phyloP scores from a whole-genome alignment of 768 basidiomycete species.

The Infundibulicybe gibba region DNA sequence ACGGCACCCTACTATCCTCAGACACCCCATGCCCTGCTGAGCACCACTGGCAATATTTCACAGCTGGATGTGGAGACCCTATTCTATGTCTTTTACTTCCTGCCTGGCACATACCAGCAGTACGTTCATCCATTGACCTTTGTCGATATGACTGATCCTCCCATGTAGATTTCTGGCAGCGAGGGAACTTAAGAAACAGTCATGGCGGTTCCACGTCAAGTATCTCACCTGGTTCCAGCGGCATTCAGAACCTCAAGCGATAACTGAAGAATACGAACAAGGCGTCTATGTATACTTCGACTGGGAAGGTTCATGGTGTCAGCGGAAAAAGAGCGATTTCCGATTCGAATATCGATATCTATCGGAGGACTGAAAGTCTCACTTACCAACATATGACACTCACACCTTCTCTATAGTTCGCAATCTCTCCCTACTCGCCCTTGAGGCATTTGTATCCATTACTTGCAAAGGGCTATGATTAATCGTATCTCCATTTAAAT shows the following conservation, averaged over 20 bases:
- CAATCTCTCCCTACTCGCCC: constrained; percentile 4
- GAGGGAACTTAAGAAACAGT: constrained; percentile 94
- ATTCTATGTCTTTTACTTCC: constrained; percentile 98
- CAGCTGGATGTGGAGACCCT: constrained; percentile 96
- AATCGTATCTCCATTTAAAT: constrained; percentile 14
- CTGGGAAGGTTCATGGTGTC: constrained; percentile 99
- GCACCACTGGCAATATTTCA: constrained; percentile 80
- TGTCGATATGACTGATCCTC: constrained; percentile 4
- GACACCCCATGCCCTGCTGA: constrained; percentile 73
- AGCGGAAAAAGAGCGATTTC: constrained; percentile 97
- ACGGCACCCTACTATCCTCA: constrained; percentile 97
- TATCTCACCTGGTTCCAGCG: constrained; percentile 99
- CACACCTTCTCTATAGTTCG: constrained; percentile 5
- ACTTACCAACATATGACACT: background rate
- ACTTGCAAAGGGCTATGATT: constrained; percentile 12
- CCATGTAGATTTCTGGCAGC: constrained; percentile 82
- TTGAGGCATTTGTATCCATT: constrained; percentile 14
- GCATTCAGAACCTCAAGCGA: constrained; percentile 95
- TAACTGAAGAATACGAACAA: constrained; percentile 99
- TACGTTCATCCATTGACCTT: constrained; percentile 33
- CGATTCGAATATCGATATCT: constrained; percentile 95
- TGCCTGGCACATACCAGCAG: constrained; percentile 98
- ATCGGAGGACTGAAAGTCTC: constrained; percentile 71
- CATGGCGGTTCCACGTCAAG: constrained; percentile 99
- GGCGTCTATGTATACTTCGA: constrained; percentile 99